phyloP scores from a whole-genome alignment of 441 rosid species.

The Daphne laureola region DNA sequence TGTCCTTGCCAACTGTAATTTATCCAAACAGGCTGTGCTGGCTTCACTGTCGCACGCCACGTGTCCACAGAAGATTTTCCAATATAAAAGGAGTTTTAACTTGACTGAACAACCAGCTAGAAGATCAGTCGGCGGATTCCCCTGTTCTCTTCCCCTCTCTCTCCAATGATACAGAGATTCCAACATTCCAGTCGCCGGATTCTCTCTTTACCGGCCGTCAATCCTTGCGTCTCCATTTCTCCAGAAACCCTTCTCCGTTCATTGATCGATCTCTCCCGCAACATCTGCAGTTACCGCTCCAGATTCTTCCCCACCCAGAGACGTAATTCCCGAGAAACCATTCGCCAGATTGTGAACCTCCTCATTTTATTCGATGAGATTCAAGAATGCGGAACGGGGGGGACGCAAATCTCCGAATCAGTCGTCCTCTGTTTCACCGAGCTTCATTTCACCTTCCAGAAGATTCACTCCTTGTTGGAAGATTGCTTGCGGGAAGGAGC shows the following conservation, averaged over 20 bases:
- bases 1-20: no score
- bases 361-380: slow-evolving; percentile 52
- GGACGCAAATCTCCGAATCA: slow-evolving; percentile 29
- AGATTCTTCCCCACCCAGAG: slow-evolving; percentile 42
- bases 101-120: slow-evolving; percentile 9
- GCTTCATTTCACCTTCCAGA: slow-evolving; percentile 61
- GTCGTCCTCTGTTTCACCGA: slow-evolving; percentile 45
- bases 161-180: slow-evolving; percentile 31
- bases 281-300: slow-evolving; percentile 31
- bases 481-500: slow-evolving; percentile 69
- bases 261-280: slow-evolving; percentile 32
- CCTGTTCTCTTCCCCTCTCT: not conserved
- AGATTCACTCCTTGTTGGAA: slow-evolving; percentile 49
- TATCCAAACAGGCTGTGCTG: not conserved
- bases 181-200: slow-evolving; percentile 41
- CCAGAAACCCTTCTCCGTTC: slow-evolving; percentile 47
- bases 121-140: no score
- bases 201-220: slow-evolving; percentile 60
- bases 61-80: slow-evolving; percentile 18
- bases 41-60: slow-evolving; percentile 23
- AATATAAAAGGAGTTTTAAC: not conserved
- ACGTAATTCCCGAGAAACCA: slow-evolving; percentile 35
- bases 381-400: slow-evolving; percentile 17
- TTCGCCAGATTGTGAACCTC: slow-evolving; percentile 44
- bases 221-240: slow-evolving; percentile 51